Evolutionary conservation across 208 protist genomes (phyloP).

Genomic region (Porcisia deanei): DNA sequence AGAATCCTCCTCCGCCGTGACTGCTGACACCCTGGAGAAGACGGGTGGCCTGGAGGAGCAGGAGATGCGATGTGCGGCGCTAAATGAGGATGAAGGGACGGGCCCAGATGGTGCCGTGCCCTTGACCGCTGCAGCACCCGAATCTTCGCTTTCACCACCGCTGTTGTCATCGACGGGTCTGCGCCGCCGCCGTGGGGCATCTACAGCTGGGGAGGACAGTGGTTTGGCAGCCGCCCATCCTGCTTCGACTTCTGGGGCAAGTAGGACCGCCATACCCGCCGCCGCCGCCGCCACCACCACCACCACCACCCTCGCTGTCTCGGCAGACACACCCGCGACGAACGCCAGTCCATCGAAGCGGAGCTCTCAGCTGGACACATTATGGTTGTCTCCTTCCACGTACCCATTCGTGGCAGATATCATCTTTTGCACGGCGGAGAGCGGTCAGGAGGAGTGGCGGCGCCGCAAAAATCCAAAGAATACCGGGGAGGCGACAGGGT

Average conservation of each 20-base stretch:
- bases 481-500: slow-evolving; percentile 9
- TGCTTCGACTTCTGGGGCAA: background rate
- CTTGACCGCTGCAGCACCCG: background rate
- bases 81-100: background rate
- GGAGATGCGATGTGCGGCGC: background rate
- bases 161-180: background rate
- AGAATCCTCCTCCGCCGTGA: background rate
- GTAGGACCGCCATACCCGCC: background rate
- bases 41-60: background rate
- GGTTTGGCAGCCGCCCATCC: background rate
- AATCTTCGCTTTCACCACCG: background rate
- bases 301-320: background rate
- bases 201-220: background rate
- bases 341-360: background rate
- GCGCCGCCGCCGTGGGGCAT: slow-evolving; percentile 5
- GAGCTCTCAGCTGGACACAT: background rate
- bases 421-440: slow-evolving; percentile 12
- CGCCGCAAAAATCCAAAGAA: background rate
- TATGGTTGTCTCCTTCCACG: slow-evolving; percentile 32
- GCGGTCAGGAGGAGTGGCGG: slow-evolving; percentile 33
- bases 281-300: background rate
- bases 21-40: background rate
- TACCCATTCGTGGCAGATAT: slow-evolving; percentile 42
- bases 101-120: background rate
- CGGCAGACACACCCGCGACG: background rate